Conservation (phyloP, 176 grass and related monocot genomes). For the Carex myosuroides region DNA sequence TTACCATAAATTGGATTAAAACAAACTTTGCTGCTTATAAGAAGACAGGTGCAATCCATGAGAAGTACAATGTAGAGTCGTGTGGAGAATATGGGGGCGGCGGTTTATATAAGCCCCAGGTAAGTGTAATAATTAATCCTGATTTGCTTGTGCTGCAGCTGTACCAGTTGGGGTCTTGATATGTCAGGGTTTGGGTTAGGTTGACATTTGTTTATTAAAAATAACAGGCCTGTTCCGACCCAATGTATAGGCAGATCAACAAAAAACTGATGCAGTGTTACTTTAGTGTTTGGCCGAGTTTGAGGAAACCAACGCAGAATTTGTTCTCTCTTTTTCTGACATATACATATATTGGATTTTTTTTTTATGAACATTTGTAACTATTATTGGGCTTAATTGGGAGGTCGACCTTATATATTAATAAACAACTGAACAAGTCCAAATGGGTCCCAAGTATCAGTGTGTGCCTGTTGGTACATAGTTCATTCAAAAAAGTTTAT, state of each 20-base stretch:
- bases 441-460: background rate
- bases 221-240: background rate
- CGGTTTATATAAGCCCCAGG: slow-evolving; percentile 87
- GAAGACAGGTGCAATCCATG: slow-evolving; percentile 66
- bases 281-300: background rate
- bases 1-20: slow-evolving; percentile 79
- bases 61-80: slow-evolving; percentile 63
- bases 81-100: slow-evolving; percentile 73
- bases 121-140: slow-evolving; percentile 13
- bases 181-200: background rate
- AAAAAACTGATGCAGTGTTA: background rate
- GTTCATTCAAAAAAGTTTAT: background rate
- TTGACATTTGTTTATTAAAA: background rate
- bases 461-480: no score
- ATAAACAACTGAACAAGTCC: background rate
- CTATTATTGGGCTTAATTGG: background rate
- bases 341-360: background rate
- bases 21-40: slow-evolving; percentile 73
- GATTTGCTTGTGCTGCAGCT: background rate
- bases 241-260: background rate
- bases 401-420: background rate
- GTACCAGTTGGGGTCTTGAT: background rate
- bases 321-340: background rate
- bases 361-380: background rate
- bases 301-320: background rate